Evolutionary conservation across 192 early-diverging fungal species (phyloP), one percentile per base, ranked within the genome.

Genomic region (Coemansia sp.): DNA sequence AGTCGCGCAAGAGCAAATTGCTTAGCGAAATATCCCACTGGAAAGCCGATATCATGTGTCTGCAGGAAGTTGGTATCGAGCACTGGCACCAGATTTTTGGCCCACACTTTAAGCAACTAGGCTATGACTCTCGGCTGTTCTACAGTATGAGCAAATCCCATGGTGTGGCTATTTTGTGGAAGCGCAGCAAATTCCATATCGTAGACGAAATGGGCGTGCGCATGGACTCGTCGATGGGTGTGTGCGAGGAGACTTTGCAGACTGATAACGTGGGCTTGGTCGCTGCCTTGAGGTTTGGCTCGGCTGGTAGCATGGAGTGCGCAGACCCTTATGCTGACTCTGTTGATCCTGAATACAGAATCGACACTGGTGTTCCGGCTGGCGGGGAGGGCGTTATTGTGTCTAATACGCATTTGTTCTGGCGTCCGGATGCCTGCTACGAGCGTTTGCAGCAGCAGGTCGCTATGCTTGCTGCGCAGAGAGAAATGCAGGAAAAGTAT

Each of bases 31-130:
- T 90, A 3, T 58, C 72, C 3, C 46, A 78, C 36, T 79, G 71
- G 55, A 69, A 73, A 11, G 74, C 89, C 8, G 85, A 87, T 69
- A 79, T 90, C 11, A 80, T 86, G 57, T 90, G 89, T 65, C 66
- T 90, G 20, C 89, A 90, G 57, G 89, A 90, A 33, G 81, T 90
- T 1, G 85, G 64, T 3, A 80, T 69, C 27, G 73, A 72, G 9
- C 62, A 85, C 66, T 85, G 79, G 78, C 58, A 72, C 60, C 71
- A 70, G 33, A 62, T 55, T 3, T 74, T 67, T 38, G 53, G 34
- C 43, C 60, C 58, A 34, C 73, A 69, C 57, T 73, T 80, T 43
- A 74, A 70, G 43, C 41, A 55, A 5, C 49, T 62, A 5, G 70
- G 75, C 52, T 85, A 85, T 64, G 69, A 71, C 13, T 71, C 74